A percentile compares a stretch with the other conserved stretches of the same genome.
These are phyloP conservation scores for Pseudohyphozyma bogoriensis DNA, from an alignment of 768 basidiomycete genomes.

Conservation along the genomic window DNA sequence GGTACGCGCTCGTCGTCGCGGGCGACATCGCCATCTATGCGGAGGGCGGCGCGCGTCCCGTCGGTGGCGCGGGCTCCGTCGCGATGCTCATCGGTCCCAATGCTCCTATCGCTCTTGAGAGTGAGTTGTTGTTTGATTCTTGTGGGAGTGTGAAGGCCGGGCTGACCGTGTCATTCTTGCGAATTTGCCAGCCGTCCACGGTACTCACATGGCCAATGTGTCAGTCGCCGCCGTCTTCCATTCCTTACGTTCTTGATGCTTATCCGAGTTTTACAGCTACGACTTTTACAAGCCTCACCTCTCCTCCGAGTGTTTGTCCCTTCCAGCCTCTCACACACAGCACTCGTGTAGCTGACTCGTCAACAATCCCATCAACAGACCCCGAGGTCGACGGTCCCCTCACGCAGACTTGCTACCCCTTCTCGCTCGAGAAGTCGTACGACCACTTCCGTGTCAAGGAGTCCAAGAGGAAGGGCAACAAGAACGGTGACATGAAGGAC, in stretches of 20 bases:
- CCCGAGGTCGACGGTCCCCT: slow-evolving; percentile 96
- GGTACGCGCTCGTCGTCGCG: slow-evolving; percentile 90
- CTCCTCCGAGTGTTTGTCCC: slow-evolving; percentile 51
- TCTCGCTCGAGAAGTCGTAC: slow-evolving; percentile 85
- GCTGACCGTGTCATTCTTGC: not conserved
- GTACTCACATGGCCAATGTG: slow-evolving; percentile 91
- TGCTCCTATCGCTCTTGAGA: slow-evolving; percentile 87
- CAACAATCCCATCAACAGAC: too few relatives aligned
- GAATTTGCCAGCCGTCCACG: slow-evolving; percentile 65
- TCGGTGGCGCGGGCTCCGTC: slow-evolving; percentile 90
- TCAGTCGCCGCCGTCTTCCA: not conserved
- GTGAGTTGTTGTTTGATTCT: slow-evolving; percentile 49
- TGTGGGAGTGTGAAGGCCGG: not conserved
- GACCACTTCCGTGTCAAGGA: slow-evolving; percentile 70
- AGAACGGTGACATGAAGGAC: slow-evolving; percentile 20
- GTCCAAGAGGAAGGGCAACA: slow-evolving; percentile 44
- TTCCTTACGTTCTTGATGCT: not conserved
- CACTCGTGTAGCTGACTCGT: too few relatives aligned
- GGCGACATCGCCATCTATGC: slow-evolving; percentile 98
- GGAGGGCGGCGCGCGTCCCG: slow-evolving; percentile 86
- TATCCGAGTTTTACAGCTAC: slow-evolving; percentile 41
- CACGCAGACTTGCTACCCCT: slow-evolving; percentile 87
- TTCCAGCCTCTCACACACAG: too few relatives aligned
- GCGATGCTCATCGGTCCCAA: slow-evolving; percentile 94
- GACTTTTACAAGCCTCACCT: slow-evolving; percentile 99